Percentiles rank a stretch among this genome's conserved stretches.
Conservation (phyloP, 345 rosid species). For the Microcos paniculata region DNA sequence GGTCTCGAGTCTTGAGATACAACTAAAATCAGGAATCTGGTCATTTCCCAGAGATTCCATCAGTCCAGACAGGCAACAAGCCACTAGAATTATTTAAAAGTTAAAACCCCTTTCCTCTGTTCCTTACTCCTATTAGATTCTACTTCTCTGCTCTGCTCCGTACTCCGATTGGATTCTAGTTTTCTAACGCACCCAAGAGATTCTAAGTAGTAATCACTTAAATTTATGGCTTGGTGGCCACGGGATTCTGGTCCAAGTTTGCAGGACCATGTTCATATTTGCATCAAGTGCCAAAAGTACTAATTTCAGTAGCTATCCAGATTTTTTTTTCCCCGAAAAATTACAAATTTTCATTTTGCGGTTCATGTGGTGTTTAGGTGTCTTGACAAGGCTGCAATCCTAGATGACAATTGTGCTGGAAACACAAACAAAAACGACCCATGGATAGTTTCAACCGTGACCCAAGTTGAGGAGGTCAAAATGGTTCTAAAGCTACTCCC, state of each 20-base stretch:
- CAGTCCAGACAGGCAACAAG: neutral
- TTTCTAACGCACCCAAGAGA: too few species aligned
- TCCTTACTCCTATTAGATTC: neutral
- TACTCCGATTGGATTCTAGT: too few species aligned
- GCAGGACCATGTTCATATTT: neutral
- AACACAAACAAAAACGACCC: constrained; percentile 38
- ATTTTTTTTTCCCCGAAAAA: neutral
- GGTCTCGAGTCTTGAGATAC: neutral
- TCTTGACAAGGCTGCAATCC: constrained; percentile 81
- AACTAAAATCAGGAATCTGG: neutral
- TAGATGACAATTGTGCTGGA: constrained; percentile 25
- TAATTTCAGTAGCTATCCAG: neutral
- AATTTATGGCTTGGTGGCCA: neutral
- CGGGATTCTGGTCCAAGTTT: neutral
- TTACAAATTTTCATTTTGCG: constrained; percentile 2
- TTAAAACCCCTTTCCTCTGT: neutral
- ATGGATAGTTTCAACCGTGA: constrained; percentile 68
- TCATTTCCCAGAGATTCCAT: neutral
- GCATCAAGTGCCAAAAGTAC: neutral
- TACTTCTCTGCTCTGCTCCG: too few species aligned
- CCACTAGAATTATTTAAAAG: neutral
- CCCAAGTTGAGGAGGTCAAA: constrained; percentile 86
- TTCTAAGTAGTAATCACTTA: neutral
- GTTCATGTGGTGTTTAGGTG: constrained; percentile 36
- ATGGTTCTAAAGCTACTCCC: constrained; percentile 73